Conservation (phyloP, 176 grass and related monocot genomes). For the Saccharum spontaneum region DNA sequence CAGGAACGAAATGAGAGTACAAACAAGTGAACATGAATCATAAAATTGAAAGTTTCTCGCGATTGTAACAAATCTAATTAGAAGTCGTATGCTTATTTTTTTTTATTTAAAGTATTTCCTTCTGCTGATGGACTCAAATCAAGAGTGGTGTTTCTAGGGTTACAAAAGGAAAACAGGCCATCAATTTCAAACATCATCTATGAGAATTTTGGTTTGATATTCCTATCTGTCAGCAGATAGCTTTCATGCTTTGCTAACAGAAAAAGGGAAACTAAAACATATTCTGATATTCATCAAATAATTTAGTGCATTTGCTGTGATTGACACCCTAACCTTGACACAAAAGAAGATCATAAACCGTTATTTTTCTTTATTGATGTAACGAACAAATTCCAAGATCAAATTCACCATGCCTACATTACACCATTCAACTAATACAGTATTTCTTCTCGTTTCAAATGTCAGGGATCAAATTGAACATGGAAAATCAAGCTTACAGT, state of each 20-base stretch:
- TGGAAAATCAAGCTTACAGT: slow-evolving; percentile 65
- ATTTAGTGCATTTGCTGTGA: slow-evolving; percentile 23
- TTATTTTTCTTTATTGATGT: slow-evolving; percentile 20
- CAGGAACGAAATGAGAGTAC: slow-evolving; percentile 16
- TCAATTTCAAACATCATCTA: slow-evolving; percentile 19
- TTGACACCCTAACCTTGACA: slow-evolving; percentile 32
- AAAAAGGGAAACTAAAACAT: slow-evolving; percentile 17
- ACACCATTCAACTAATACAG: neutral
- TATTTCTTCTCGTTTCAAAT: slow-evolving; percentile 22
- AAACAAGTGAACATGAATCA: slow-evolving; percentile 16
- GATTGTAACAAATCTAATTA: neutral
- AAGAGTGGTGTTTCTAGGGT: slow-evolving; percentile 1
- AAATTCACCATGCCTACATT: slow-evolving; percentile 10
- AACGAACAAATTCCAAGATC: slow-evolving; percentile 23
- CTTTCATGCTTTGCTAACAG: neutral
- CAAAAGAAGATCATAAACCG: slow-evolving; percentile 1
- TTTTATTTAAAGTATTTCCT: slow-evolving; percentile 10
- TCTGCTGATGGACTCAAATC: slow-evolving; percentile 9
- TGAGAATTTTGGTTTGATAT: slow-evolving; percentile 15
- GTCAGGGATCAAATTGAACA: slow-evolving; percentile 23
- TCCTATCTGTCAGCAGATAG: slow-evolving; percentile 32
- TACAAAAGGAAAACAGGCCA: slow-evolving; percentile 19
- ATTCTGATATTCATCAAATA: slow-evolving; percentile 20
- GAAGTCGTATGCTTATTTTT: neutral
- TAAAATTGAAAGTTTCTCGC: neutral